Evolutionary conservation across 495 filamentous ascomycete genomes (phyloP), one percentile per base, ranked within the genome.

Genomic region (Oidiodendron maius): DNA sequence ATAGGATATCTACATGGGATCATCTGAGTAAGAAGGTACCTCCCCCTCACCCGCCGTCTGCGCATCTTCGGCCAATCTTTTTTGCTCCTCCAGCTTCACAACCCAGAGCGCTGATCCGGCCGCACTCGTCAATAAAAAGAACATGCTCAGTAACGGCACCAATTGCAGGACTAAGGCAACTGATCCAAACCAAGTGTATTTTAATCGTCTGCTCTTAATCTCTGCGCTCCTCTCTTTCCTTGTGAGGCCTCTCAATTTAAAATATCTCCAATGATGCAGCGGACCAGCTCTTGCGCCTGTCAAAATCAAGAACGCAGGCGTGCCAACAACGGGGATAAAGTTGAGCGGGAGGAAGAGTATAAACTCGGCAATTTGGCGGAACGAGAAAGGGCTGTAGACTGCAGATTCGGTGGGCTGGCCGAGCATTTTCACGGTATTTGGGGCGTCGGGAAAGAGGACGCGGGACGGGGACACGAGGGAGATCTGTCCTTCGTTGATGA

Each of bases 51-150:
- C 46, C 8, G 37, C 22, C 13, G 17, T 25, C 8, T 30, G 20
- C 20, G 56, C 44, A 46, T 51, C 40, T 52, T 48, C 37, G 22
- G 51, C 47, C 32, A 57, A 35, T 16, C 20, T 46, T 42, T 61
- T 61, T 45, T 43, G 49, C 44, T 71, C 60, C 54, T 79, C 74
- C 23, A 79, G 58, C 20, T 69, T 66, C 0, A 84, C 81, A 4
- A 84, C 87, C 89, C 89, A 98, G 23, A 98, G 65, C 8, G 90
- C 93, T 5, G 91, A 85, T 0, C 91, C 93, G 28, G 85, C 63
- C 2, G 76, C 69, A 3, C 66, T 91, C 0, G 89, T 95, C 54
- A 95, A 82, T 18, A 93, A 74, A 62, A 96, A 95, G 53, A 89
- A 80, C 52, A 96, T 86, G n/a, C 84, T 89, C 13, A 83, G 71